Base-by-base conservation (phyloP, 2,329 filamentous ascomycete species). In the Alternaria sp. region DNA sequence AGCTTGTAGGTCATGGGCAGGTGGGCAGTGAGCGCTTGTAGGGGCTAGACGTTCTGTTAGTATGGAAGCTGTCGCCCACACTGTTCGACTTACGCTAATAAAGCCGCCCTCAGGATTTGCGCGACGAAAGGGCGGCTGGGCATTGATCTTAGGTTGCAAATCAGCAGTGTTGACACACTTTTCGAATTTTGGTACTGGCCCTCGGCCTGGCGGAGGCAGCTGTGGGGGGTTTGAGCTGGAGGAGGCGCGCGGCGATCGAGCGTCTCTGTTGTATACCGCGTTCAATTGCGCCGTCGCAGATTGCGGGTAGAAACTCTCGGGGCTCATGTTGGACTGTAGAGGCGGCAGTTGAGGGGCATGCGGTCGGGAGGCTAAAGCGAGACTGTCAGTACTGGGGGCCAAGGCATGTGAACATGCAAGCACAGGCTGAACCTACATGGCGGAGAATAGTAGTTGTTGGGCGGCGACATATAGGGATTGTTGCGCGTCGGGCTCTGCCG, bases 21-120 rank as follows among this genome's bases (percentile, higher is more conserved):
- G 74, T 98, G 94, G 44, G 92, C 91, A 2, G 96, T 99, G 65
- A 99, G 86, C 51, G 96, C 95, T 90, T 98, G 95, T 53, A 99
- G 86, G 52, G 96, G 96, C 93, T 97, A 77, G 44, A 51, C 28
- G 10, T 19, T 25, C 43, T 60, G 62, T 77, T 62, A 78, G 70
- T 56, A 59, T 36, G 21, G 12, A 3, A 47, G 21, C 2, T 17
- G 23, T n/a, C n/a, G 11, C 23, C 13, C 8, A n/a, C 6, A n/a
- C 17, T 45, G 8, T 13, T 43, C 8, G 19, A 81, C 92, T 82
- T 86, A 96, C 93, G 80, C 96, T 98, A 79, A 99, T 97, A 78
- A 99, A 99, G 52, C 96, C 96, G 57, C 96, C 96, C 78, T 99
- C 96, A 2, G 96, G 96, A 73, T 97, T 96, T 59, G 96, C 96